Conservation (phyloP, 179 eudicot genomes). For the Pouteria campechiana region DNA sequence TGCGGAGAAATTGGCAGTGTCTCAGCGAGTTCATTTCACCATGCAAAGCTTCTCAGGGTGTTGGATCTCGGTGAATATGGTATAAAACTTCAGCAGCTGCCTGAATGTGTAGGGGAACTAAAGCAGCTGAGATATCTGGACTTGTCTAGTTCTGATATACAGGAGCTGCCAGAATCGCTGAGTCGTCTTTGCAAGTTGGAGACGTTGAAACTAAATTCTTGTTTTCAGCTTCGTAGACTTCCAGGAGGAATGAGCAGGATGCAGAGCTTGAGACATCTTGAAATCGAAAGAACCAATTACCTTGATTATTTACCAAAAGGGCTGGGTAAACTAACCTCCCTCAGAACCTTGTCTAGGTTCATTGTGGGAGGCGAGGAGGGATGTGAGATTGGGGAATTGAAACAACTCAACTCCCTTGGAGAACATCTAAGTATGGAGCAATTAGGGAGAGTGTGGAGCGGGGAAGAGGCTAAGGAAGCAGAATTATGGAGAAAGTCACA, state of each 20-base stretch:
- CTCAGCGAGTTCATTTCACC: slow-evolving; percentile 2
- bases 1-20: slow-evolving; percentile 13
- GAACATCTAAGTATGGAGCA: slow-evolving; percentile 14
- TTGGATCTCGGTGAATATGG: slow-evolving; percentile 14
- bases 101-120: slow-evolving; percentile 5
- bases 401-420: slow-evolving; percentile 8
- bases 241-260: slow-evolving; percentile 18
- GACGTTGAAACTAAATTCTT: slow-evolving; percentile 14
- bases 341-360: slow-evolving; percentile 16
- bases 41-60: slow-evolving; percentile 4
- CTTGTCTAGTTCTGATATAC: slow-evolving; percentile 12
- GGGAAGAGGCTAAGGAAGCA: slow-evolving; percentile 10
- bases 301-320: slow-evolving; percentile 17
- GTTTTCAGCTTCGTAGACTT: slow-evolving; percentile 10
- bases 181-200: slow-evolving; percentile 17
- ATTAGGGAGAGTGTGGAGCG: slow-evolving; percentile 4
- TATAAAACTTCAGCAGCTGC: too few relatives aligned
- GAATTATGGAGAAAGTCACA: slow-evolving; percentile 9
- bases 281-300: slow-evolving; percentile 2
- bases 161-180: slow-evolving; percentile 15
- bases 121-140: slow-evolving; percentile 12
- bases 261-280: slow-evolving; percentile 17
- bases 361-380: background rate
- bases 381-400: slow-evolving; percentile 9
- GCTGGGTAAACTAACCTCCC: slow-evolving; percentile 5